These are phyloP conservation scores for Heterobasidion parviporum DNA, from an alignment of 1,284 basidiomycete species.

Conservation along the genomic window DNA sequence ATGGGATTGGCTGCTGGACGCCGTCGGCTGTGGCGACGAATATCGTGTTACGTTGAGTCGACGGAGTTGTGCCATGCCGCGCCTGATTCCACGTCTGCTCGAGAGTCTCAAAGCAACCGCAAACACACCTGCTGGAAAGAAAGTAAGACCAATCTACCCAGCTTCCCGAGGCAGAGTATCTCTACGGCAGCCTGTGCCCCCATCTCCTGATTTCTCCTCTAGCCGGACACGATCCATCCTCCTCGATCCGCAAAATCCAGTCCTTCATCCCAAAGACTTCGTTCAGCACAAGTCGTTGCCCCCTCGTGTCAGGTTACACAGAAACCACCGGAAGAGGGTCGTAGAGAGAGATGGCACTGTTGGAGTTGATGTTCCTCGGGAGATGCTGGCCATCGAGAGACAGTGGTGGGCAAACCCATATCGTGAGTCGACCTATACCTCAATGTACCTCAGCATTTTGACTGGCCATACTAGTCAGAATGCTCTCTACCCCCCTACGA, in stretches of 20 bases:
- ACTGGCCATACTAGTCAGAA: conserved; percentile 44
- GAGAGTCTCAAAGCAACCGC: conserved; percentile 23
- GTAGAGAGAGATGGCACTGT: conserved; percentile 7
- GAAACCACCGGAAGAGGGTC: conserved; percentile 11
- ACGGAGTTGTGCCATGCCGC: conserved; percentile 40
- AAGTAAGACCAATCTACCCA: conserved; percentile 7
- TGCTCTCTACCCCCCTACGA: conserved; percentile 58
- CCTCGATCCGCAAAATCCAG: conserved; percentile 41
- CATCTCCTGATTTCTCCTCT: conserved; percentile 33
- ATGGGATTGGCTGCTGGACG: background rate
- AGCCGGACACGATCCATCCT: conserved; percentile 48
- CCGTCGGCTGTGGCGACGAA: background rate
- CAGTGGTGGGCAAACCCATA: conserved; percentile 68
- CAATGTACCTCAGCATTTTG: background rate
- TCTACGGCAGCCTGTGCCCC: conserved; percentile 20
- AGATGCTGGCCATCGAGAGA: conserved; percentile 55
- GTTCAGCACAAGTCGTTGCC: conserved; percentile 49
- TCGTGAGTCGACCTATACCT: conserved; percentile 32
- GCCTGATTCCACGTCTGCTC: conserved; percentile 55
- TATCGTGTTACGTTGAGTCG: background rate
- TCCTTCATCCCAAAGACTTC: conserved; percentile 38
- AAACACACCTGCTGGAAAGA: background rate
- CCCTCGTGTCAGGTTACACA: conserved; percentile 30
- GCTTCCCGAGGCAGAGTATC: conserved; percentile 11
- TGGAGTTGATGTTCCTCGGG: conserved; percentile 33